A percentile compares a stretch with the other conserved stretches of the same genome.
Conservation (phyloP, 352 stramenopile species). For the Phytophthora agathidicida region DNA sequence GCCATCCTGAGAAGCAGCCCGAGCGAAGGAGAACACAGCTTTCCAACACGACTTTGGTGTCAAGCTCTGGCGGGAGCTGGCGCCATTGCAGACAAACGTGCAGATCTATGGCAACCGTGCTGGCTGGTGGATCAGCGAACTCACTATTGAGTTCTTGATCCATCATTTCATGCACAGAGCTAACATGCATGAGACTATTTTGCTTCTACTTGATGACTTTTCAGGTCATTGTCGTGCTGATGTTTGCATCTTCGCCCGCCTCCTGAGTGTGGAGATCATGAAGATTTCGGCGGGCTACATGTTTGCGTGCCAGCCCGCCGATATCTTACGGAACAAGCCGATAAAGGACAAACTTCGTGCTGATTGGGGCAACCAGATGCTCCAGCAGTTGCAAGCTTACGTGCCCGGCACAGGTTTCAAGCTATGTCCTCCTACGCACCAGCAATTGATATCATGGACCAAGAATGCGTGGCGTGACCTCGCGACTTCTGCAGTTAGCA, state of each 20-base stretch:
- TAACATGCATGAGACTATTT: neutral
- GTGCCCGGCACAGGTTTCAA: neutral
- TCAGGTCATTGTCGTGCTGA: neutral
- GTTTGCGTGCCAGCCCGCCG: neutral
- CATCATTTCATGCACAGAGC: no score
- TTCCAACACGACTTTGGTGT: constrained; percentile 22
- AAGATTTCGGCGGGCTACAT: neutral
- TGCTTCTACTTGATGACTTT: neutral
- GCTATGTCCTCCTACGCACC: neutral
- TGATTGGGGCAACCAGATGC: neutral
- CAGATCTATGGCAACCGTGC: constrained; percentile 33
- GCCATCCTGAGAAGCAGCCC: neutral
- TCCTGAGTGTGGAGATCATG: neutral
- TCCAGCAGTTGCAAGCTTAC: neutral
- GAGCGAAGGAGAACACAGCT: constrained; percentile 3
- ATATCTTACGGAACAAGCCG: neutral
- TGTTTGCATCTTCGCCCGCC: neutral
- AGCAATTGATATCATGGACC: neutral
- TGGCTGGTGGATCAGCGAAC: constrained; percentile 36
- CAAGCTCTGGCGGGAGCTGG: no score
- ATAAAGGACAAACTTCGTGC: neutral
- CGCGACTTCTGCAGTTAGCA: no score
- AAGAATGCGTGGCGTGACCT: neutral
- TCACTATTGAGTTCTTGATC: constrained; percentile 26
- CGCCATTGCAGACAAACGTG: constrained; percentile 14